Evolutionary conservation across 352 stramenopile genomes (phyloP).

Genomic region (Globisporangium radiosum): DNA sequence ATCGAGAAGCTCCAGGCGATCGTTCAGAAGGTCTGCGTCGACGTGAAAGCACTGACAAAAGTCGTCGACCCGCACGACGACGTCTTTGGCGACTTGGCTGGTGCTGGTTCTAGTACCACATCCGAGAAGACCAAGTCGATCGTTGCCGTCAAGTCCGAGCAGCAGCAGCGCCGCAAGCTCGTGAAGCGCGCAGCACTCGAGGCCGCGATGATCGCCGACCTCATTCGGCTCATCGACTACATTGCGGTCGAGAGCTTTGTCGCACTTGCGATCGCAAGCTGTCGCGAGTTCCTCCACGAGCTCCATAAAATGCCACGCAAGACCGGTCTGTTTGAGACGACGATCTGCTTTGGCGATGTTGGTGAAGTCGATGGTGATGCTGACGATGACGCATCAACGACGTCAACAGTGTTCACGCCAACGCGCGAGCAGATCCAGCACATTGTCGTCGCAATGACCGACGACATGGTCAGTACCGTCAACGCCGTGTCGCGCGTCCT

Average conservation of each 20-base stretch:
- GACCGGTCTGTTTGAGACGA: constrained; percentile 92
- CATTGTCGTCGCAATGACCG: constrained; percentile 84
- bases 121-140: constrained; percentile 89
- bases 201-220: constrained; percentile 85
- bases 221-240: constrained; percentile 93
- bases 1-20: constrained; percentile 90
- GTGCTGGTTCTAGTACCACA: constrained; percentile 17
- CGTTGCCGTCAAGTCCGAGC: constrained; percentile 88
- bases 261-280: constrained; percentile 76
- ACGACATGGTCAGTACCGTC: constrained; percentile 85
- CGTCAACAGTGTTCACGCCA: constrained; percentile 72
- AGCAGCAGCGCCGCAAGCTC: constrained; percentile 72
- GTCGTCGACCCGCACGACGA: constrained; percentile 50
- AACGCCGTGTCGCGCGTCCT: constrained; percentile 87
- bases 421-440: constrained; percentile 87
- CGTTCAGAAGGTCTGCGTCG: constrained; percentile 83
- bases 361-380: not conserved
- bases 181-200: constrained; percentile 85
- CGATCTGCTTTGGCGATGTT: constrained; percentile 84
- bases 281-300: constrained; percentile 82
- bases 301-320: constrained; percentile 84
- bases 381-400: not conserved
- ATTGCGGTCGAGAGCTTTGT: constrained; percentile 90
- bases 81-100: constrained; percentile 41
- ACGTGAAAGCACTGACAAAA: constrained; percentile 87